phyloP scores from a whole-genome alignment of 768 basidiomycete genomes.

The Leucocoprinus birnbaumii region DNA sequence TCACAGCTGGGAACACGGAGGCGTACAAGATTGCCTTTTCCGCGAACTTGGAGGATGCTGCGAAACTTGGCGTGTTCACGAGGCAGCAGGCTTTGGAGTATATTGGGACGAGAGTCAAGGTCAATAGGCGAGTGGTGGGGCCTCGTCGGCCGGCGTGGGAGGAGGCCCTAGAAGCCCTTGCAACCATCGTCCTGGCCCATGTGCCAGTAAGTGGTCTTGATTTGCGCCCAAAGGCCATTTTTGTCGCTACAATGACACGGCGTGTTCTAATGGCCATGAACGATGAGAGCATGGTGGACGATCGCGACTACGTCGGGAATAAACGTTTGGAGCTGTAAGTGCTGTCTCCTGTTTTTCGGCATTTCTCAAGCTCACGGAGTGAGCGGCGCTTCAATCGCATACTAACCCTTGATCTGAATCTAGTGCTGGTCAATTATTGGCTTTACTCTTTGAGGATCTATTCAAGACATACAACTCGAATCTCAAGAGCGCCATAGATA shows the following conservation, averaged over 20 bases:
- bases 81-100: constrained; percentile 93
- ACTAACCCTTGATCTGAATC: constrained; percentile 8
- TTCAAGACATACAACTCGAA: constrained; percentile 99
- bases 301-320: constrained; percentile 98
- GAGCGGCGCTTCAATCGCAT: neutral
- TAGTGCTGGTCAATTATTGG: constrained; percentile 94
- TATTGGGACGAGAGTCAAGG: constrained; percentile 90
- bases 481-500: constrained; percentile 93
- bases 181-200: constrained; percentile 95
- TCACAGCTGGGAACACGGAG: constrained; percentile 91
- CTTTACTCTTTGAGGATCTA: constrained; percentile 94
- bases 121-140: constrained; percentile 78
- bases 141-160: constrained; percentile 86
- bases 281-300: constrained; percentile 96
- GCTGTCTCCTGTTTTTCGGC: constrained; percentile 1
- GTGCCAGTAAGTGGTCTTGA: constrained; percentile 89
- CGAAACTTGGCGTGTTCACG: constrained; percentile 88
- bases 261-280: constrained; percentile 96
- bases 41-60: constrained; percentile 90
- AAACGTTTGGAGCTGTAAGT: constrained; percentile 95
- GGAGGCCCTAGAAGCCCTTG: constrained; percentile 94
- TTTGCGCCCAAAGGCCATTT: constrained; percentile 92
- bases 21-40: constrained; percentile 85
- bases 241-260: constrained; percentile 96
- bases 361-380: neutral